These are phyloP conservation scores for Cyberlindnera xylosilytica DNA, from an alignment of 805 yeast species.

Conservation along the genomic window DNA sequence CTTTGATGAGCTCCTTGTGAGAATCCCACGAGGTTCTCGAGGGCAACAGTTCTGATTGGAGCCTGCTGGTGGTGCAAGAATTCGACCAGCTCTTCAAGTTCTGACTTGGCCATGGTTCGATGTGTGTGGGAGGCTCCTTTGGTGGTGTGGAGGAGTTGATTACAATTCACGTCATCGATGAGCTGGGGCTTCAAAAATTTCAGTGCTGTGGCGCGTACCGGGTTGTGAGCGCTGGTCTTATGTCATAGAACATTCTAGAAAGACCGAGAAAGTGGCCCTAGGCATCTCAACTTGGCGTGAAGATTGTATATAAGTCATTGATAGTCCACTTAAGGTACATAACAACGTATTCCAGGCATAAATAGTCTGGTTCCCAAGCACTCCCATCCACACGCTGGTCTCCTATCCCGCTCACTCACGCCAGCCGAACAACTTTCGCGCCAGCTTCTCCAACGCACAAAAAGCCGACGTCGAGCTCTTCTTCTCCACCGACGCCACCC, in stretches of 20 bases:
- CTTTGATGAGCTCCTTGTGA: slow-evolving; percentile 66
- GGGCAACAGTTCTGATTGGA: slow-evolving; percentile 77
- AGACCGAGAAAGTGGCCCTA: too few species aligned
- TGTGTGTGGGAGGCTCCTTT: too few species aligned
- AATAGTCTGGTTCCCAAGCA: too few species aligned
- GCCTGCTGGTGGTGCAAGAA: slow-evolving; percentile 82
- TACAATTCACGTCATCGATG: not conserved
- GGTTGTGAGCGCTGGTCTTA: slow-evolving; percentile 1
- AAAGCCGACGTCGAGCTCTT: slow-evolving; percentile 2
- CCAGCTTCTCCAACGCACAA: slow-evolving; percentile 1
- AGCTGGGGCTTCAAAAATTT: slow-evolving; percentile 4
- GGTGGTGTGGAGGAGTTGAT: too few species aligned
- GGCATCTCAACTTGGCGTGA: too few species aligned
- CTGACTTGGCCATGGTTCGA: slow-evolving; percentile 29
- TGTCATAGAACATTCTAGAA: slow-evolving; percentile 6
- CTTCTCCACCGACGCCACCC: not conserved
- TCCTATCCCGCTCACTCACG: too few species aligned
- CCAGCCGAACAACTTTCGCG: too few species aligned
- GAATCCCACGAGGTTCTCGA: slow-evolving; percentile 78
- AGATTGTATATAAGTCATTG: too few species aligned
- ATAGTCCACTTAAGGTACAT: too few species aligned
- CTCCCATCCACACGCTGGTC: too few species aligned
- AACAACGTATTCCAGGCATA: too few species aligned
- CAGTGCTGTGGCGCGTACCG: slow-evolving; percentile 10
- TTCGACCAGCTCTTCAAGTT: slow-evolving; percentile 57